Percentiles rank a stretch among this genome's conserved stretches.
phyloP scores from a whole-genome alignment of 768 basidiomycete genomes.

The Hericium alpestre region DNA sequence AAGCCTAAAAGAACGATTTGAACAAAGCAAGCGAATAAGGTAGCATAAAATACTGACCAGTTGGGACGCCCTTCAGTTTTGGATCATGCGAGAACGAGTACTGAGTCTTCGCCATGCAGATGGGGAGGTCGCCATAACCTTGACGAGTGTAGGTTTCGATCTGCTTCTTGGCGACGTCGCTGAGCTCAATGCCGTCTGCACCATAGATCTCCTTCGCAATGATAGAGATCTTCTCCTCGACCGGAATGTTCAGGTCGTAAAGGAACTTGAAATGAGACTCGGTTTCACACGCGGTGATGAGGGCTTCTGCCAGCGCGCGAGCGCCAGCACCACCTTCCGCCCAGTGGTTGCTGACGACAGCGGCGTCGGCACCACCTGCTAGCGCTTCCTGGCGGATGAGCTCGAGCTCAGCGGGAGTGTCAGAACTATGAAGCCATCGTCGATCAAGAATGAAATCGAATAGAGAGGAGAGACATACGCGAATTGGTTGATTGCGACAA shows the following conservation, averaged over 20 bases:
- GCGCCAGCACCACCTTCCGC: constrained; percentile 91
- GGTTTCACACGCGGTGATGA: constrained; percentile 75
- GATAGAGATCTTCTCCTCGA: constrained; percentile 79
- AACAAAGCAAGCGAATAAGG: background rate
- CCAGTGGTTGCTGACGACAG: constrained; percentile 96
- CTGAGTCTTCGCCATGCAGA: constrained; percentile 97
- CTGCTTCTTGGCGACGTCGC: constrained; percentile 75
- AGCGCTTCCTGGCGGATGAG: constrained; percentile 75
- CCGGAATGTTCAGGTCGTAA: constrained; percentile 74
- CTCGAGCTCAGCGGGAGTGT: constrained; percentile 81
- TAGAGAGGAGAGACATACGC: constrained; percentile 44
- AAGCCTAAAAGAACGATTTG: constrained; percentile 48
- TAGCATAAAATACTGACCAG: constrained; percentile 31
- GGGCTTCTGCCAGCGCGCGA: constrained; percentile 81
- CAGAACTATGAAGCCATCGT: constrained; percentile 42
- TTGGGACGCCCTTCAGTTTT: constrained; percentile 80
- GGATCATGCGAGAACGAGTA: constrained; percentile 96
- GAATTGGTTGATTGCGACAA: constrained; percentile 94
- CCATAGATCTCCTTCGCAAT: constrained; percentile 91
- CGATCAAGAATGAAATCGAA: background rate
- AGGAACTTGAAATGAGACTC: constrained; percentile 85
- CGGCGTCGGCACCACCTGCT: constrained; percentile 84
- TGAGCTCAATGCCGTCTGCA: constrained; percentile 82
- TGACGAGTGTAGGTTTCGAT: constrained; percentile 87
- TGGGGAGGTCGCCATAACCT: constrained; percentile 70